Percentiles rank a stretch among this genome's conserved stretches.
Conservation (phyloP, 495 filamentous ascomycete genomes). For the Lasiosphaeria miniovina region DNA sequence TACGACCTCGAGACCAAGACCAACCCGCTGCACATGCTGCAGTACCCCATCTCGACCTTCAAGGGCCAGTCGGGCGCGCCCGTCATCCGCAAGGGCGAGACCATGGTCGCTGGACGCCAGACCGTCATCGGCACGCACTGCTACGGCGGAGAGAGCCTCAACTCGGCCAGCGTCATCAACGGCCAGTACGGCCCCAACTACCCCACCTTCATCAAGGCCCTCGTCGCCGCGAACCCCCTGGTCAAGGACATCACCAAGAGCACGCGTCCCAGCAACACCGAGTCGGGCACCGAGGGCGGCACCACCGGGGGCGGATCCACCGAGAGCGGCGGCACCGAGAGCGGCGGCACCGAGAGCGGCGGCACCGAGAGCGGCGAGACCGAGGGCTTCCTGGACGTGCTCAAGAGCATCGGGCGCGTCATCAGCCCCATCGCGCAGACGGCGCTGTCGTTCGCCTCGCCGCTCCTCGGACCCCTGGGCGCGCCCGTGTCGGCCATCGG, state of each 20-base stretch:
- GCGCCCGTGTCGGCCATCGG: conserved; percentile 21
- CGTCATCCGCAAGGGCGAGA: conserved; percentile 24
- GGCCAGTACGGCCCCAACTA: conserved; percentile 25
- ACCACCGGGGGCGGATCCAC: not conserved
- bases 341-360: no score
- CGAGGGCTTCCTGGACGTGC: conserved; percentile 29
- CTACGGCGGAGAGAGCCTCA: conserved; percentile 26
- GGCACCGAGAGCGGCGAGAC: conserved; percentile 1
- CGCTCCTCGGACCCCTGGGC: conserved; percentile 25
- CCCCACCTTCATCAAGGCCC: conserved; percentile 1
- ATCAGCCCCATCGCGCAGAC: not conserved
- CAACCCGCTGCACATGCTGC: conserved; percentile 28
- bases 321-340: no score
- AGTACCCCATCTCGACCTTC: conserved; percentile 37
- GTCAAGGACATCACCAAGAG: conserved; percentile 1
- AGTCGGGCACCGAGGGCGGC: not conserved
- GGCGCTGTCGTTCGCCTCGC: conserved; percentile 13
- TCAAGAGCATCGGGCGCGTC: conserved; percentile 20
- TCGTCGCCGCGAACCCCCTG: not conserved
- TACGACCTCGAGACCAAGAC: conserved; percentile 27
- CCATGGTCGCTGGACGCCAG: not conserved
- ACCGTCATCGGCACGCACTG: conserved; percentile 33
- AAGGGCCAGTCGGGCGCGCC: conserved; percentile 38
- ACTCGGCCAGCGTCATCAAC: conserved; percentile 34
- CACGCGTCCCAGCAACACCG: not conserved